A percentile compares a stretch with the other conserved stretches of the same genome.
These are phyloP conservation scores for Pelargonium cotyledonis DNA, from an alignment of 441 rosid species.

Conservation along the genomic window DNA sequence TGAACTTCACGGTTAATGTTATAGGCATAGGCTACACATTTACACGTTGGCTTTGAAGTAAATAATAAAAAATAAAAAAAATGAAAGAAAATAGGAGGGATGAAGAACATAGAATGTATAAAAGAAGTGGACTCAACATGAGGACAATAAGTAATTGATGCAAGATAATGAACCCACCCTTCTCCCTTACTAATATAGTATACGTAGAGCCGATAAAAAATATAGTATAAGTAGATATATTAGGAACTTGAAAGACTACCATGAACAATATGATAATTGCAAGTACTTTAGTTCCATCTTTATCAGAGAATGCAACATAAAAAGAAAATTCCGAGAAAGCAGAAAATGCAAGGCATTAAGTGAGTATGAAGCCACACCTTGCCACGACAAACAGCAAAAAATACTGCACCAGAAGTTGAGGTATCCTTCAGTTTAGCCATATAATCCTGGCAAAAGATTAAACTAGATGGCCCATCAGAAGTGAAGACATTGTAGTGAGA, in stretches of 20 bases:
- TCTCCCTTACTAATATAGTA: background rate
- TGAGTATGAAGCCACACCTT: constrained; percentile 50
- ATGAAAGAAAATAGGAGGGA: background rate
- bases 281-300: background rate
- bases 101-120: background rate
- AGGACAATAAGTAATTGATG: background rate
- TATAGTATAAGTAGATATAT: background rate
- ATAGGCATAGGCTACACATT: background rate
- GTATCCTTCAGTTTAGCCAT: constrained; percentile 74
- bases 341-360: constrained; percentile 9
- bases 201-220: background rate
- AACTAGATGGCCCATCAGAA: constrained; percentile 8
- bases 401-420: constrained; percentile 71
- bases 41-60: background rate
- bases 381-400: constrained; percentile 98
- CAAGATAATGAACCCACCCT: background rate
- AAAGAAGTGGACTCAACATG: background rate
- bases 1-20: constrained; percentile 9
- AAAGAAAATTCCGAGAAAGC: constrained; percentile 5
- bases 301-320: constrained; percentile 1
- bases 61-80: background rate
- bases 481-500: constrained; percentile 12
- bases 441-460: constrained; percentile 52
- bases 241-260: background rate
- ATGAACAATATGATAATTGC: background rate